phyloP scores from a whole-genome alignment of 805 yeast genomes.

The Suhomyces canberraensis region DNA sequence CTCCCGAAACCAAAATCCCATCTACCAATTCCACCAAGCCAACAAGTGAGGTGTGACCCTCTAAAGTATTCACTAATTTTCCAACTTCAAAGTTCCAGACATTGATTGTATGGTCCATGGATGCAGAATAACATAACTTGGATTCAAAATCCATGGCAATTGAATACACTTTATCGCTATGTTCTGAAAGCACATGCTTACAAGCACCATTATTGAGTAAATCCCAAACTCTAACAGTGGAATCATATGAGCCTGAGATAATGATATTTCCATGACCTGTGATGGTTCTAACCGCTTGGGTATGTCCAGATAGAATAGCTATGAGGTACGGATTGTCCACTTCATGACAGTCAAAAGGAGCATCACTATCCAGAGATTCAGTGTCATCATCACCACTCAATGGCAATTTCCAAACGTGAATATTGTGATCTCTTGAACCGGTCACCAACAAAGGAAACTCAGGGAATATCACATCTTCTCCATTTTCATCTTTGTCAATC shows the following conservation, averaged over 20 bases:
- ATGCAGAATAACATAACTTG: constrained; percentile 82
- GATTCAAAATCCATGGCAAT: constrained; percentile 76
- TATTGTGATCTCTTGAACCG: constrained; percentile 44
- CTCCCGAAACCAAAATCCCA: constrained; percentile 82
- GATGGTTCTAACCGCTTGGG: constrained; percentile 80
- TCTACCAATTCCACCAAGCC: constrained; percentile 80
- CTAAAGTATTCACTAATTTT: constrained; percentile 60
- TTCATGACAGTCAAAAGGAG: constrained; percentile 34
- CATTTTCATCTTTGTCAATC: constrained; percentile 60
- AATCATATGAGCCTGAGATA: constrained; percentile 88
- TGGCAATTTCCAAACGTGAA: constrained; percentile 57
- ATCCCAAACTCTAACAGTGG: constrained; percentile 91
- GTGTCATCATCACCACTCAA: constrained; percentile 35
- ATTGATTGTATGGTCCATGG: constrained; percentile 83
- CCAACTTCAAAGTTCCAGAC: constrained; percentile 89
- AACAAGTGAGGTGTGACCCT: constrained; percentile 87
- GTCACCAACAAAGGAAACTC: constrained; percentile 60
- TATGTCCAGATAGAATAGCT: constrained; percentile 57
- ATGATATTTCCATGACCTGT: constrained; percentile 81
- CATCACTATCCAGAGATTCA: constrained; percentile 33
- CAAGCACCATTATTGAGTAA: constrained; percentile 65
- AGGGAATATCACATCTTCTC: constrained; percentile 56
- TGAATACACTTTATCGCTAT: constrained; percentile 84
- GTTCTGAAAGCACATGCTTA: constrained; percentile 73
- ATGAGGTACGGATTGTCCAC: constrained; percentile 60